A percentile compares a stretch with the other conserved stretches of the same genome.
These are phyloP conservation scores for Daldinia grandis DNA, from an alignment of 495 filamentous ascomycete genomes.

Conservation along the genomic window DNA sequence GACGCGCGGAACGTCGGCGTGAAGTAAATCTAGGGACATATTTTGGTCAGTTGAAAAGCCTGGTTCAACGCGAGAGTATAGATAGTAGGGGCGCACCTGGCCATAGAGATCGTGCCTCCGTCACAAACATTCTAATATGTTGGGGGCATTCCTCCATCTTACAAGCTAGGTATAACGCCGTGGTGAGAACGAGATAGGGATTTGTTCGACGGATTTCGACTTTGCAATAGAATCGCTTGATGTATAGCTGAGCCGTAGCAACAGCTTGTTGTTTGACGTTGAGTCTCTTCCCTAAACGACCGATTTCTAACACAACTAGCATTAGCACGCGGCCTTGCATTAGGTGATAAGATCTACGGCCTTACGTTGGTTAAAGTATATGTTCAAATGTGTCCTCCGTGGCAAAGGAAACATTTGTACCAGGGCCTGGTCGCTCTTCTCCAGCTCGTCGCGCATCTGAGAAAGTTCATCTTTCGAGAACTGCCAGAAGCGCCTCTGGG, in stretches of 20 bases:
- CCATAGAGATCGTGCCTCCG: constrained; percentile 87
- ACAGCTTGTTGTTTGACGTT: constrained; percentile 89
- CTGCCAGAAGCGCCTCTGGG: constrained; percentile 88
- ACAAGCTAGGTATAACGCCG: constrained; percentile 92
- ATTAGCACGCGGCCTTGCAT: not conserved
- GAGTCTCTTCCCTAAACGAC: constrained; percentile 79
- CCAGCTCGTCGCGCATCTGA: constrained; percentile 74
- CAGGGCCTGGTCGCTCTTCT: constrained; percentile 72
- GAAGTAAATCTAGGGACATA: constrained; percentile 69
- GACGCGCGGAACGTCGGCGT: constrained; percentile 82
- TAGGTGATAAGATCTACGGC: not conserved
- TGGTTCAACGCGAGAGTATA: constrained; percentile 18
- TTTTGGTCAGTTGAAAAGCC: constrained; percentile 27
- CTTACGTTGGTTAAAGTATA: constrained; percentile 91
- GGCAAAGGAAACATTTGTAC: constrained; percentile 84
- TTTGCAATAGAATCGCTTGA: constrained; percentile 91
- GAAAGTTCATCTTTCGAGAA: constrained; percentile 82
- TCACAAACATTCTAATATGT: constrained; percentile 88
- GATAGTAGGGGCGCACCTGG: constrained; percentile 63
- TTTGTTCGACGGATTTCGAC: constrained; percentile 93
- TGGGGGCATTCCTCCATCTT: constrained; percentile 99
- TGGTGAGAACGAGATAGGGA: constrained; percentile 88
- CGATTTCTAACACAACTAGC: constrained; percentile 67
- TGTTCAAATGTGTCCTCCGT: constrained; percentile 81
- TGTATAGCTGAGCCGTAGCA: constrained; percentile 93